These are phyloP conservation scores for Eutypella sp. DNA, from an alignment of 2,329 filamentous ascomycete species.

Conservation along the genomic window DNA sequence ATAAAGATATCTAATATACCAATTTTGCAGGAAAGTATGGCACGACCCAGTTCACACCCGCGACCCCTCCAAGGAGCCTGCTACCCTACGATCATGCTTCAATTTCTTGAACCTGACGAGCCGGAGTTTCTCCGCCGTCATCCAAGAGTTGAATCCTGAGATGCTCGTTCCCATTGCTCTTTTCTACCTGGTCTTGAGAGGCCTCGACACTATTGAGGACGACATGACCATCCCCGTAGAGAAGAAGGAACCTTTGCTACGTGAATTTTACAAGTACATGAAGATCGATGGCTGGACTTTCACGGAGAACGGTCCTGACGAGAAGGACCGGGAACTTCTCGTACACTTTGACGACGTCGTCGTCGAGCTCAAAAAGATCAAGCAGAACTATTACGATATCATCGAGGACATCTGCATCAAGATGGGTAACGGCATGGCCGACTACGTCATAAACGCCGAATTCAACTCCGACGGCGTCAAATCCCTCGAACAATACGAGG, in stretches of 20 bases:
- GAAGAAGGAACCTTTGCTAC: constrained; percentile 80
- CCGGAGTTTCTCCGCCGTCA: constrained; percentile 88
- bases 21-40: constrained; percentile 83
- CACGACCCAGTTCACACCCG: constrained; percentile 89
- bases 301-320: constrained; percentile 75
- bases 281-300: constrained; percentile 89
- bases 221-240: constrained; percentile 85
- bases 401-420: constrained; percentile 88
- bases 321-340: constrained; percentile 90
- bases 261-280: constrained; percentile 74
- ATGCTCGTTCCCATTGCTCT: constrained; percentile 82
- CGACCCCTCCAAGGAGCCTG: constrained; percentile 68
- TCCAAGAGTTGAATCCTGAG: constrained; percentile 92
- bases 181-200: constrained; percentile 90
- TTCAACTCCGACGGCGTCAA: constrained; percentile 68
- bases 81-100: constrained; percentile 77
- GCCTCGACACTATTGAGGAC: constrained; percentile 97
- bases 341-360: constrained; percentile 89
- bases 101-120: constrained; percentile 81
- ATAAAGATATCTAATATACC: too few relatives aligned
- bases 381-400: constrained; percentile 76
- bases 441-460: constrained; percentile 83
- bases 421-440: constrained; percentile 99
- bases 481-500: constrained; percentile 83
- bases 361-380: constrained; percentile 81